Evolutionary conservation across 495 filamentous ascomycete genomes (phyloP).

Genomic region (Apiosordaria backusii): DNA sequence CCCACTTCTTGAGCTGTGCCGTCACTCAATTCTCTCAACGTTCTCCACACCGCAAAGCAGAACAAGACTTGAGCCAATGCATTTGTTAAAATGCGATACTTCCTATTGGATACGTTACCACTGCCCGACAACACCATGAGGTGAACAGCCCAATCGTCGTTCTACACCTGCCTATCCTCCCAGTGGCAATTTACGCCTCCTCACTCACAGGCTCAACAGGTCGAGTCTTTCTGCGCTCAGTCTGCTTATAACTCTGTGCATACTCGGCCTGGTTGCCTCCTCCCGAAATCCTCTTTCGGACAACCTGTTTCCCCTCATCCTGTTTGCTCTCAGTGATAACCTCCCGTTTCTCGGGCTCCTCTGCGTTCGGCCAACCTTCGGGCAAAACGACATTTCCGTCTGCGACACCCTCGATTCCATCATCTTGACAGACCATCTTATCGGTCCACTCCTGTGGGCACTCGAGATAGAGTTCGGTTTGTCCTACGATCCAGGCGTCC

Average conservation of each 20-base stretch:
- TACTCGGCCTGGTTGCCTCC: not conserved
- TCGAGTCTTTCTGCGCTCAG: not conserved
- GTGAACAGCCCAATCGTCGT: too few species aligned
- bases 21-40: too few species aligned
- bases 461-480: conserved; percentile 4
- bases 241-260: not conserved
- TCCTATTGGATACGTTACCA: too few species aligned
- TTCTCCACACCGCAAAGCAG: too few species aligned
- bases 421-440: conserved; percentile 1
- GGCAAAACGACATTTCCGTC: not conserved
- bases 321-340: not conserved
- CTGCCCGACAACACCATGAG: too few species aligned
- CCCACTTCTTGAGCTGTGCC: too few species aligned
- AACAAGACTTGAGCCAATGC: too few species aligned
- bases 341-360: not conserved
- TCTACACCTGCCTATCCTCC: too few species aligned
- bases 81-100: too few species aligned
- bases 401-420: conserved; percentile 2
- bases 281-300: not conserved
- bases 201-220: not conserved
- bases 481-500: conserved; percentile 1
- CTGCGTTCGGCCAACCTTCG: not conserved
- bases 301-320: not conserved
- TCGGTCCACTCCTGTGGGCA: not conserved
- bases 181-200: not conserved